Evolutionary conservation across 2,329 filamentous ascomycete genomes (phyloP), one percentile per base, ranked within the genome.

Genomic region (Lecanicillium sp.): DNA sequence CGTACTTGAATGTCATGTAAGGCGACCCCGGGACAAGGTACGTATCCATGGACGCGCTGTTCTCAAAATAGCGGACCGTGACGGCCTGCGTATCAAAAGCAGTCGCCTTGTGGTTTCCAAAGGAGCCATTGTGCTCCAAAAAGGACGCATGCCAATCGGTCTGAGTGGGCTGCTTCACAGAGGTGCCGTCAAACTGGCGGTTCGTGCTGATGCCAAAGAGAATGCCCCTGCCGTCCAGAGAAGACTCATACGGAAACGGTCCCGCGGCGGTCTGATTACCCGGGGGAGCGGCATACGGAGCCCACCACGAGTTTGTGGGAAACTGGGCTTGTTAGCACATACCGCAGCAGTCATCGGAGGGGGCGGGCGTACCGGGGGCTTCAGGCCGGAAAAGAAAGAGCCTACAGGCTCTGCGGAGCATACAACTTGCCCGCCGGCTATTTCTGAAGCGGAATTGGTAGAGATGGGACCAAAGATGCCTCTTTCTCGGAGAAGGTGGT

Each of bases 251-350:
- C 11, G 56, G 56, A 43, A 56, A 58, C 7, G 56, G 56, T 4
- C 56, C 56, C 20, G 56, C 52, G 7, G 56, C 56, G 26, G 53
- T 55, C 35, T 20, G 50, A 11, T 51, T 55, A 30, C 56, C 56
- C 8, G 56, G 55, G 7, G 52, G 44, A 3, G 56, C 55, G 12
- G 56, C 56, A 38, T 54, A 58, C 2, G 55, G 50, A 11, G 56
- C 56, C 54, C 56, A 58, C 56, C 56, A 58, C 5, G 52, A 52
- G 39, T 56, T 56, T 21, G 56, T 58, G 9, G 56, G 56, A 44
- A 51, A 56, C 55, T 57, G n/a, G 17, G 14, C 24, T n/a, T 11
- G 32, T 32, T 30, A 37, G 35, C 5, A 14, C 14, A 29, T 10
- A 17, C 29, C 5, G 19, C 26, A 29, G 7, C 26, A 29, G 26